These are phyloP conservation scores for Ailanthus altissimus DNA, from an alignment of 345 rosid species.

Conservation along the genomic window DNA sequence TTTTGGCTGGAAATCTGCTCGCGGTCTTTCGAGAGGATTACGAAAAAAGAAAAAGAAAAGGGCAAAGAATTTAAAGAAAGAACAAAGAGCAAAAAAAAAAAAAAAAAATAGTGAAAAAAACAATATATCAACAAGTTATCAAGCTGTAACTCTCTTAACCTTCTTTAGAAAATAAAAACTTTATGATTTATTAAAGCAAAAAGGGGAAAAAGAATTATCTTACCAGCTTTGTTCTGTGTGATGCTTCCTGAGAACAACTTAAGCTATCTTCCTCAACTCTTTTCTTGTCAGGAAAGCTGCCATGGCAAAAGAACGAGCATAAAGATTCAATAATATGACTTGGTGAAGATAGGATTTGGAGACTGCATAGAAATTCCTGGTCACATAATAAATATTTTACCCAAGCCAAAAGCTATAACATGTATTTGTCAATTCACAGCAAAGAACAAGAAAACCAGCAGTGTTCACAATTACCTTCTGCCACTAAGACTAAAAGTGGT, in stretches of 20 bases:
- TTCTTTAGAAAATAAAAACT: neutral
- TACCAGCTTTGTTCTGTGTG: constrained; percentile 66
- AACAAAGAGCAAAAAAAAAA: constrained; percentile 17
- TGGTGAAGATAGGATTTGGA: constrained; percentile 27
- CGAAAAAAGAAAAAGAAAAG: too few relatives aligned
- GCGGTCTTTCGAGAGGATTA: constrained; percentile 22
- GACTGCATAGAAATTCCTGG: constrained; percentile 22
- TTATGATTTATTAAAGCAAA: constrained; percentile 8
- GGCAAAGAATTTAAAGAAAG: constrained; percentile 24
- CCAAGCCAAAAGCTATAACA: constrained; percentile 20
- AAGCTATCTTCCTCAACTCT: constrained; percentile 48
- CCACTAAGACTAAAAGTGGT: constrained; percentile 18
- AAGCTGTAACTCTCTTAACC: constrained; percentile 5
- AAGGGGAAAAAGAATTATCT: constrained; percentile 26
- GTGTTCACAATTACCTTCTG: constrained; percentile 26
- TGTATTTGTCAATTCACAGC: neutral
- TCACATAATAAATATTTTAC: constrained; percentile 10
- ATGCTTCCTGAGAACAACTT: constrained; percentile 48
- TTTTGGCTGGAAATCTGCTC: constrained; percentile 22
- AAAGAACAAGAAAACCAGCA: constrained; percentile 12
- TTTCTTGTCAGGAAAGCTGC: constrained; percentile 79
- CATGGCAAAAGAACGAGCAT: constrained; percentile 34
- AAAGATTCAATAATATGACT: constrained; percentile 30
- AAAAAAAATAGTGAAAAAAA: constrained; percentile 36
- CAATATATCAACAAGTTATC: constrained; percentile 37